Base-by-base conservation (phyloP, 169 alveolate species). In the Cryptosporidium baileyi region DNA sequence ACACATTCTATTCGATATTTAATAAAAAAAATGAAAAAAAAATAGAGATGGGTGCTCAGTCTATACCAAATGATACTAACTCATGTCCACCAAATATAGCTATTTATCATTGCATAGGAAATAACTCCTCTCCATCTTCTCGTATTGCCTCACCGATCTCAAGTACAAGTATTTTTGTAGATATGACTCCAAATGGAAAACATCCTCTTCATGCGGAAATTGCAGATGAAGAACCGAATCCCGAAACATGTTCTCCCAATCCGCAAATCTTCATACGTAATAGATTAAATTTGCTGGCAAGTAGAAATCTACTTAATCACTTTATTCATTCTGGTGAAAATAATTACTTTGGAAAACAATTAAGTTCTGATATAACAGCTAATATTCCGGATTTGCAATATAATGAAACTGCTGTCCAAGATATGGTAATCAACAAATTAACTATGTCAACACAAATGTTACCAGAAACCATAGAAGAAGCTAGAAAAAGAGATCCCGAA, bases 191-290 rank as follows among this genome's bases (percentile, higher is more conserved):
- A 7, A 74, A 74, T 54, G 85, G 85, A 4, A 74, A 61, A 32
- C 65, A 74, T 41, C 45, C 26, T 13, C 43, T 54, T 3, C 67
- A 74, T 38, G 67, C 85, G 26, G 85, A 74, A 54, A 34, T 74
- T 26, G 85, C 85, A n/a, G 85, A 74, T 41, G 85, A 74, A 36
- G 85, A 74, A 54, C 85, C 85, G 2, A 74, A 74, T 34, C 85
- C 85, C 1, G 85, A 74, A 15, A 74, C 85, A n/a, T 51, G 65
- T 36, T 74, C 85, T 7, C 85, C 85, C 7, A 74, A 74, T 36
- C 85, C 85, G 2, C 65, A 57, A 0, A 17, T 15, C 24, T 74
- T 54, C 30, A 43, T 74, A 15, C 65, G 43, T 17, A 74, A 74
- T 57, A 51, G 85, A 30, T 13, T 74, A 13, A 74, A 74, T 57